A percentile compares a stretch with the other conserved stretches of the same genome.
These are phyloP conservation scores for Gaeumannomyces tritici DNA, from an alignment of 2,329 filamentous ascomycete species.

Conservation along the genomic window DNA sequence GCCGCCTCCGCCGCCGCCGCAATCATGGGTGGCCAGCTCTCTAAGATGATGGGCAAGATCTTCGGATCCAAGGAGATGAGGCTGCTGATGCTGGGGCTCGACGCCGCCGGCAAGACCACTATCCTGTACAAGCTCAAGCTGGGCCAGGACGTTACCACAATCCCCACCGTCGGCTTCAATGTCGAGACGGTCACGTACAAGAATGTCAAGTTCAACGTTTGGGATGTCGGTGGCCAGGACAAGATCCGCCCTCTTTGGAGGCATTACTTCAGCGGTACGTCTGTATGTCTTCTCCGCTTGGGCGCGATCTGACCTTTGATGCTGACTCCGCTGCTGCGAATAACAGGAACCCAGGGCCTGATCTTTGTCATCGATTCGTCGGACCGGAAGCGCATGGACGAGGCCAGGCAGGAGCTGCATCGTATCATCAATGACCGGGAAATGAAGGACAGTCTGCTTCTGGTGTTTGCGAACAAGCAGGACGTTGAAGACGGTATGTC, in stretches of 20 bases:
- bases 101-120: slow-evolving; percentile 97
- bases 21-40: slow-evolving; percentile 86
- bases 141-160: slow-evolving; percentile 95
- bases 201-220: slow-evolving; percentile 99
- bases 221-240: slow-evolving; percentile 98
- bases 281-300: neutral
- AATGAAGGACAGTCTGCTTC: slow-evolving; percentile 87
- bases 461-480: slow-evolving; percentile 99
- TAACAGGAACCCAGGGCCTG: slow-evolving; percentile 79
- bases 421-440: slow-evolving; percentile 97
- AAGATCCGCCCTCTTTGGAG: slow-evolving; percentile 97
- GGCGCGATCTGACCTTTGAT: neutral
- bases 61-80: slow-evolving; percentile 99
- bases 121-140: slow-evolving; percentile 99
- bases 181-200: slow-evolving; percentile 98
- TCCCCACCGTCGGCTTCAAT: slow-evolving; percentile 98
- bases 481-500: slow-evolving; percentile 71
- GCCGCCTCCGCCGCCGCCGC: slow-evolving; percentile 6
- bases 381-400: slow-evolving; percentile 82
- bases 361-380: slow-evolving; percentile 98
- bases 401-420: slow-evolving; percentile 87
- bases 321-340: neutral
- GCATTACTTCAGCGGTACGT: slow-evolving; percentile 82
- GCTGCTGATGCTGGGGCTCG: slow-evolving; percentile 93
- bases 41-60: slow-evolving; percentile 96